A percentile compares a stretch with the other conserved stretches of the same genome.
Conservation (phyloP, 345 rosid species). For the Geranium rotundifolium region DNA sequence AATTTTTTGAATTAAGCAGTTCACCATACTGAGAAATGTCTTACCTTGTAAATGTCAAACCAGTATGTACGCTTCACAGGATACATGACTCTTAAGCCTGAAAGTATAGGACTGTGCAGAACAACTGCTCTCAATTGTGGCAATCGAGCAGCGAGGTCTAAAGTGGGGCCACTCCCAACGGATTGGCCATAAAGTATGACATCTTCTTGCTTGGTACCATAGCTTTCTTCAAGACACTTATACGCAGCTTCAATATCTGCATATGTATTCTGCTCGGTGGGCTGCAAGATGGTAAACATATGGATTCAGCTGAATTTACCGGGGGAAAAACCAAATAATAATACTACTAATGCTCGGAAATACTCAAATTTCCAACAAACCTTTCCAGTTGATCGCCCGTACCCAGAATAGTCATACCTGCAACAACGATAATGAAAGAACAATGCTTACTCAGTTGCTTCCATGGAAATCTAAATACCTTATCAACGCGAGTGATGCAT, state of each 20-base stretch:
- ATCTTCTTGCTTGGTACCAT: constrained; percentile 82
- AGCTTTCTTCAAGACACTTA: constrained; percentile 85
- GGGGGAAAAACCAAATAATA: too few relatives aligned
- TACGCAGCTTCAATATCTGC: constrained; percentile 95
- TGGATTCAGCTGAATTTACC: constrained; percentile 4
- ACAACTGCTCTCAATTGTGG: constrained; percentile 76
- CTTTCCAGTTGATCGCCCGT: constrained; percentile 96
- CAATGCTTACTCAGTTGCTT: too few relatives aligned
- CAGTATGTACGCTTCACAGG: constrained; percentile 92
- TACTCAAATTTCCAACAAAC: constrained; percentile 26
- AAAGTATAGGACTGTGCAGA: constrained; percentile 92
- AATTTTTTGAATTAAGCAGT: not conserved
- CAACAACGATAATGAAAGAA: constrained; percentile 1
- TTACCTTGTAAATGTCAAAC: constrained; percentile 98
- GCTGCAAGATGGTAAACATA: constrained; percentile 33
- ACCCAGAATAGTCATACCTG: constrained; percentile 54
- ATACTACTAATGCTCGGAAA: not conserved
- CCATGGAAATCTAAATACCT: too few relatives aligned
- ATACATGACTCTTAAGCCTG: constrained; percentile 97
- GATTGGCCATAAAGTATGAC: constrained; percentile 93
- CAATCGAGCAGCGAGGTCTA: constrained; percentile 75
- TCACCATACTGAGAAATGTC: not conserved
- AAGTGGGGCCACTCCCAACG: constrained; percentile 97
- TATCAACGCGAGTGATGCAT: too few relatives aligned
- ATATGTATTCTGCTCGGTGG: constrained; percentile 95